Conservation (phyloP, 1,284 basidiomycete genomes). For the Athelia sp. region DNA sequence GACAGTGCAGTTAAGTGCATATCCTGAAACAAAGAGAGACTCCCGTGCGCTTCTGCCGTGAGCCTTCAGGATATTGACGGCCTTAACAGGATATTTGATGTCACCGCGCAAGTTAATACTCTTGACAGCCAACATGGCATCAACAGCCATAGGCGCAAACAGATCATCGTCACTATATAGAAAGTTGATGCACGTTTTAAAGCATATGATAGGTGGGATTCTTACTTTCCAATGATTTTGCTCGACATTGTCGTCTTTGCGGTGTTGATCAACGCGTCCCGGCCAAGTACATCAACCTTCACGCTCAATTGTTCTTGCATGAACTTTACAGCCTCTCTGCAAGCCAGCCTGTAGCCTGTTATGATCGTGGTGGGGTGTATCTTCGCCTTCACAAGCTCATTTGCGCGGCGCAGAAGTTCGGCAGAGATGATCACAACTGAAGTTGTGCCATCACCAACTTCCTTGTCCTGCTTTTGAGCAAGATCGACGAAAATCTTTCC, state of each 20-base stretch:
- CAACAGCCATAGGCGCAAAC: constrained; percentile 97
- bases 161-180: constrained; percentile 89
- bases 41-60: constrained; percentile 96
- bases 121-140: constrained; percentile 97
- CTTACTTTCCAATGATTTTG: constrained; percentile 96
- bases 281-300: constrained; percentile 89
- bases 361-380: constrained; percentile 99
- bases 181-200: constrained; percentile 6
- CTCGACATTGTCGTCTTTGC: constrained; percentile 99
- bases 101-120: constrained; percentile 94
- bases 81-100: constrained; percentile 99
- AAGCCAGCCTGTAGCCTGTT: constrained; percentile 96
- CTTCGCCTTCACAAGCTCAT: constrained; percentile 97
- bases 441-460: constrained; percentile 99
- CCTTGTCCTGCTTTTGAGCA: constrained; percentile 98
- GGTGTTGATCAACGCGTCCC: constrained; percentile 92
- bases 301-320: constrained; percentile 97
- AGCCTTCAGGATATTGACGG: constrained; percentile 98
- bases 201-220: constrained; percentile 14
- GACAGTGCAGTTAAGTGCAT: constrained; percentile 98
- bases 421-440: constrained; percentile 98
- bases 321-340: constrained; percentile 96
- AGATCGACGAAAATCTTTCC: constrained; percentile 97
- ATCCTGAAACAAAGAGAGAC: constrained; percentile 93
- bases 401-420: constrained; percentile 91